These are phyloP conservation scores for Colletotrichum karsti DNA, from an alignment of 2,329 filamentous ascomycete genomes.

Conservation along the genomic window DNA sequence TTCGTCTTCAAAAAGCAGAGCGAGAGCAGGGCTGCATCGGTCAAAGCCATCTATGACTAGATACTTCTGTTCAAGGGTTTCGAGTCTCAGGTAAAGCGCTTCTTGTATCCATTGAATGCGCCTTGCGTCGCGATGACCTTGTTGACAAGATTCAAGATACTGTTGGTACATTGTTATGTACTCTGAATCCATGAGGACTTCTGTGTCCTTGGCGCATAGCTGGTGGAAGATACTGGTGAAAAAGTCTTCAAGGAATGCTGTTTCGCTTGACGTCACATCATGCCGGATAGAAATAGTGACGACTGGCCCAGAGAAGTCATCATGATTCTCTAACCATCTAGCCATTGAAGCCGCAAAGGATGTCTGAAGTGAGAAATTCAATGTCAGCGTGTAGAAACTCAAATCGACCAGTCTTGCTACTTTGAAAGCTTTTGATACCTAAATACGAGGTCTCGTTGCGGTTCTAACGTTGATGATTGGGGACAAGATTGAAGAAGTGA, in stretches of 20 bases:
- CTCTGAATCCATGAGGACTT: neutral
- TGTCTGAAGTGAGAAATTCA: neutral
- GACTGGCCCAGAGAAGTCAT: neutral
- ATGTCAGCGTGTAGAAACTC: neutral
- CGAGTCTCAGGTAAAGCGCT: neutral
- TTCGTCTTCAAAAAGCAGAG: slow-evolving; percentile 11
- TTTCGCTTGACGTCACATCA: neutral
- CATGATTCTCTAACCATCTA: neutral
- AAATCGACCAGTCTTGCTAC: neutral
- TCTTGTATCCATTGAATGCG: slow-evolving; percentile 3
- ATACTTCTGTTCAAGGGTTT: neutral
- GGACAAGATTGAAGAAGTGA: too few relatives aligned
- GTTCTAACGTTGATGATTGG: too few relatives aligned
- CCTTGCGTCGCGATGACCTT: slow-evolving; percentile 11
- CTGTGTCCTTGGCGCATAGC: neutral
- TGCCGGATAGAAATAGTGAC: neutral
- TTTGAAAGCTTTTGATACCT: too few relatives aligned
- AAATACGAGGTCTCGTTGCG: too few relatives aligned
- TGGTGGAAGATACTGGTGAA: neutral
- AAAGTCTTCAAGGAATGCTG: neutral
- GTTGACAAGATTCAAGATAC: neutral
- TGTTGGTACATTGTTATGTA: neutral
- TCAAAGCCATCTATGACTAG: slow-evolving; percentile 16
- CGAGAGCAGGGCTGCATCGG: neutral
- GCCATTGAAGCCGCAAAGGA: neutral